These are phyloP conservation scores for Baorangia bicolor DNA, from an alignment of 768 basidiomycete species.

Conservation along the genomic window DNA sequence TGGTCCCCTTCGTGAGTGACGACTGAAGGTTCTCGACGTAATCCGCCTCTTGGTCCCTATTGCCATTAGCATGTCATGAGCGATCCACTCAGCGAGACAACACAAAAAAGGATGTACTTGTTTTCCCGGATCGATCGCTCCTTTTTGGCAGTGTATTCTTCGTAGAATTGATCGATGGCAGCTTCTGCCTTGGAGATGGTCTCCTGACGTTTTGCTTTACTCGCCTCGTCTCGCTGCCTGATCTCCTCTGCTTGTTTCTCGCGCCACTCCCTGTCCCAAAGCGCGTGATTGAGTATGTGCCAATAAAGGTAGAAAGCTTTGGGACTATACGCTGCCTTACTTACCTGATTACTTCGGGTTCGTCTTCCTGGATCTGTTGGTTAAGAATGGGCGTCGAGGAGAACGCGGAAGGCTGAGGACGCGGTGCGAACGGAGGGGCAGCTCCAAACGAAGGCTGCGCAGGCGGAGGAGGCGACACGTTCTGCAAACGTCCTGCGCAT, in stretches of 20 bases:
- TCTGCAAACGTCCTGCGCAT: constrained; percentile 17
- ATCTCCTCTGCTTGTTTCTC: constrained; percentile 85
- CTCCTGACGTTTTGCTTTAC: constrained; percentile 75
- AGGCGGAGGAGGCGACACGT: constrained; percentile 33
- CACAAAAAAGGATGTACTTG: constrained; percentile 55
- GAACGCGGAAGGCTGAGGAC: constrained; percentile 69
- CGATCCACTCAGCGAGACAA: neutral
- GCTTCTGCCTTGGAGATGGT: constrained; percentile 82
- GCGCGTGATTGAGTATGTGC: neutral
- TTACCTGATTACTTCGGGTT: constrained; percentile 84
- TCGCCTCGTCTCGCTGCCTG: constrained; percentile 74
- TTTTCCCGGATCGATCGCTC: constrained; percentile 90
- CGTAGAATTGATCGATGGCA: constrained; percentile 88
- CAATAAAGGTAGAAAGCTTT: neutral
- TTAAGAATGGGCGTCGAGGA: constrained; percentile 73
- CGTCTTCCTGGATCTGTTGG: constrained; percentile 70
- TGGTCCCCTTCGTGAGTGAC: constrained; percentile 83
- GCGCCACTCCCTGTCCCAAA: constrained; percentile 72
- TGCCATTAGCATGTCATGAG: neutral
- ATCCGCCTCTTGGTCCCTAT: constrained; percentile 83
- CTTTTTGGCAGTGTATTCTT: constrained; percentile 84
- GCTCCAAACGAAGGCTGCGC: constrained; percentile 47
- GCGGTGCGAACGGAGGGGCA: constrained; percentile 65
- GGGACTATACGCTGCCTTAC: constrained; percentile 9
- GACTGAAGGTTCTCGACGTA: constrained; percentile 73